Conservation (phyloP, 768 basidiomycete species). For the Clitopilus hobsonii region DNA sequence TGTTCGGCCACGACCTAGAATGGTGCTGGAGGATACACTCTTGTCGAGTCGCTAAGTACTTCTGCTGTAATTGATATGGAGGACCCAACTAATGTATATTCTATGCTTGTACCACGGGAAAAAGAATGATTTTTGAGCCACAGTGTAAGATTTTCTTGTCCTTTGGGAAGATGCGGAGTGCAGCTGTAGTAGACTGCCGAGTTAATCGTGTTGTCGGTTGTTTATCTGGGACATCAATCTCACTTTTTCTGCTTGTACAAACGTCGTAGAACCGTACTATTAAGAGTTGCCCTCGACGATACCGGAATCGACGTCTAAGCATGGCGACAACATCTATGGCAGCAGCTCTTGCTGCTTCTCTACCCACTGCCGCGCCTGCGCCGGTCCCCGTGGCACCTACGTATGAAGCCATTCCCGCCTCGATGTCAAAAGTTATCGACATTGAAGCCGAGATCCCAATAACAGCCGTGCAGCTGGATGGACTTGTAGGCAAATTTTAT, state of each 20-base stretch:
- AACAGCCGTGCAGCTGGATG: conserved; percentile 78
- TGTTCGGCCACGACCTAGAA: too few relatives aligned
- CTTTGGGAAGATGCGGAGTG: too few relatives aligned
- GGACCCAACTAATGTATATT: neutral
- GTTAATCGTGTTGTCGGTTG: neutral
- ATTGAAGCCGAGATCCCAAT: conserved; percentile 88
- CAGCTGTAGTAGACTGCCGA: too few relatives aligned
- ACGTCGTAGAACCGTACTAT: neutral
- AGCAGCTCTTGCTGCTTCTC: conserved; percentile 82
- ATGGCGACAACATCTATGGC: conserved; percentile 88
- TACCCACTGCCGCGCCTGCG: conserved; percentile 61
- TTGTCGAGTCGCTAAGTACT: conserved; percentile 19
- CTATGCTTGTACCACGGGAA: neutral
- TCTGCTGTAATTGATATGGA: conserved; percentile 7
- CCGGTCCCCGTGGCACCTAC: conserved; percentile 60
- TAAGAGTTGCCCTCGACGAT: neutral
- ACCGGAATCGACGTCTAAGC: conserved; percentile 10
- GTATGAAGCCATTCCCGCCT: conserved; percentile 86
- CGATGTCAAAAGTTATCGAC: conserved; percentile 91
- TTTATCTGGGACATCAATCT: neutral
- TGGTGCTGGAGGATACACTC: conserved; percentile 2
- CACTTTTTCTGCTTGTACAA: neutral
- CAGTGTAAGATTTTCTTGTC: too few relatives aligned
- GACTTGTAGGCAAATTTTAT: conserved; percentile 53
- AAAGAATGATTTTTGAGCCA: too few relatives aligned